A percentile compares a stretch with the other conserved stretches of the same genome.
These are phyloP conservation scores for Hamamelis virginiana DNA, from an alignment of 164 flowering plant species.

Conservation along the genomic window DNA sequence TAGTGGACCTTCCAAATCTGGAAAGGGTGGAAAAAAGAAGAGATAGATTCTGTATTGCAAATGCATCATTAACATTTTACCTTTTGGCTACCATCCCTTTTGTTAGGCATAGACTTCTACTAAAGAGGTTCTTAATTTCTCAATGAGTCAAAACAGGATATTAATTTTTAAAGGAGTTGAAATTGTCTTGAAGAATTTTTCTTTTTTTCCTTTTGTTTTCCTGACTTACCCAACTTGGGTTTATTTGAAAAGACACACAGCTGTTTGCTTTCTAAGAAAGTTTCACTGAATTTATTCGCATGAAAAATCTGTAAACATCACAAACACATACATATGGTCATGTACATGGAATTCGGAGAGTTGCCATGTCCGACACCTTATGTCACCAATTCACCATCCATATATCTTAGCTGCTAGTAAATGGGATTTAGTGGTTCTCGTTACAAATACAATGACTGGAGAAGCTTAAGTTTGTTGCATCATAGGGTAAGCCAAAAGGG, in stretches of 20 bases:
- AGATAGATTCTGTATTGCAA: slow-evolving; percentile 27
- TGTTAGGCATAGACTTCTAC: background rate
- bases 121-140: background rate
- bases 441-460: no score
- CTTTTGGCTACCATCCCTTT: background rate
- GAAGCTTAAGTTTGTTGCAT: no score
- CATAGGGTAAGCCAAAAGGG: no score
- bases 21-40: slow-evolving; percentile 74
- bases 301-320: no score
- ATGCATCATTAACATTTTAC: background rate
- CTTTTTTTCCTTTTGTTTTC: no score
- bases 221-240: background rate
- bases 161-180: background rate
- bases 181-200: background rate
- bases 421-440: no score
- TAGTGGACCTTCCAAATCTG: slow-evolving; percentile 63
- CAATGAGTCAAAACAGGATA: background rate
- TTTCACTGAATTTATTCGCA: no score
- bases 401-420: no score
- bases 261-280: background rate
- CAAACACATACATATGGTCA: no score
- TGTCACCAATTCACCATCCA: no score
- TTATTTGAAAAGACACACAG: background rate
- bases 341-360: no score
- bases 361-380: no score